Evolutionary conservation across 169 alveolate genomes (phyloP), one percentile per base, ranked within the genome.

Genomic region (Haemoproteus tartakovskyi): DNA sequence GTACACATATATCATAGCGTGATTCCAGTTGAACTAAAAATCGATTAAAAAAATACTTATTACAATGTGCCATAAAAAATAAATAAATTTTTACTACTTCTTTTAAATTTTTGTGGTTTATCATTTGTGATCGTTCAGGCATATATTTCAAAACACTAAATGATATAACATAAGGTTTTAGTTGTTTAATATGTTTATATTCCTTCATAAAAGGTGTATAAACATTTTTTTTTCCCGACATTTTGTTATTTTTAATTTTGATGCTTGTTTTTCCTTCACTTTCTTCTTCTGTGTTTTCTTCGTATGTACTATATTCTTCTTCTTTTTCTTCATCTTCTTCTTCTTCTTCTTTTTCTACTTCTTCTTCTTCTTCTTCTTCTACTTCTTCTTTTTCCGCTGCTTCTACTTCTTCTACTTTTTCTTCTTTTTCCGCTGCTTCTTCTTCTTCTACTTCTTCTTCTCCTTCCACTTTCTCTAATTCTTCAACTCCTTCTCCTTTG

Each of bases 61-160:
- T 67, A 5, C 51, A 30, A 43, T 67, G 56, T 0, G 82, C 57
- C 40, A 67, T 29, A 22, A 16, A 27, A 59, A 67, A 67, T 36
- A 67, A 54, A 59, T 54, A 54, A 36, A 54, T 54, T 52, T 67
- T 67, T 14, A 29, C 26, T 21, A 40, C 38, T 26, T 67, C 82
- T 43, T 24, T 12, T 22, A 11, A 9, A 19, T 50, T 50, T 50
- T 11, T 5, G 2, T 0, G 22, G 12, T 40, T 29, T 19, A 24
- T 21, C n/a, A 29, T 29, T n/a, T n/a, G n/a, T n/a, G n/a, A n/a
- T n/a, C n/a, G n/a, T n/a, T n/a, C n/a, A n/a, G n/a, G n/a, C n/a
- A n/a, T n/a, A n/a, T n/a, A n/a, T n/a, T n/a, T n/a, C n/a, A n/a
- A n/a, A n/a, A n/a, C n/a, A n/a, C n/a, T n/a, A n/a, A n/a, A n/a